Percentiles rank a stretch among this genome's conserved stretches.
phyloP scores from a whole-genome alignment of 148 eudicot genomes.

The Chenopodium formosanum region DNA sequence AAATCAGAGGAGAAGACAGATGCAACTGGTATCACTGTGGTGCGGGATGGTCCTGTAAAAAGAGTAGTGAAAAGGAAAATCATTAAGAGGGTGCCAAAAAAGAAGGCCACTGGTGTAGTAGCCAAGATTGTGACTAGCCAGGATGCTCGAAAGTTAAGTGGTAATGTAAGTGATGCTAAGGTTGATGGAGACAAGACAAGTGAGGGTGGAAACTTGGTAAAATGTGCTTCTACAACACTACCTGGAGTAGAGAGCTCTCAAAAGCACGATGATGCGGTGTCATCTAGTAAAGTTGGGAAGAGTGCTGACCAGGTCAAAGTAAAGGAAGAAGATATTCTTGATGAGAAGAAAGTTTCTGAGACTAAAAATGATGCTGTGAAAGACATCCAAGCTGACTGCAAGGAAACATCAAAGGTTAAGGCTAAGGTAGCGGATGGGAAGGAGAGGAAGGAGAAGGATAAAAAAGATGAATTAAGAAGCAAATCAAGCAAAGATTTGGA shows the following conservation, averaged over 20 bases:
- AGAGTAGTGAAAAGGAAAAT: conserved; percentile 66
- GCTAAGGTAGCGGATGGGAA: conserved; percentile 46
- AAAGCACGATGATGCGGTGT: conserved; percentile 30
- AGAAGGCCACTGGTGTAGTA: conserved; percentile 39
- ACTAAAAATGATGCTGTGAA: conserved; percentile 36
- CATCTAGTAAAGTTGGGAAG: conserved; percentile 37
- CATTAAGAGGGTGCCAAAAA: conserved; percentile 69
- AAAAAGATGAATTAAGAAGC: conserved; percentile 52
- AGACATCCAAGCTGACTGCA: conserved; percentile 34
- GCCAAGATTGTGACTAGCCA: conserved; percentile 40
- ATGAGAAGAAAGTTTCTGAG: conserved; percentile 35
- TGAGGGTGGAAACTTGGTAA: conserved; percentile 31
- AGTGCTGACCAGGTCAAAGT: conserved; percentile 33
- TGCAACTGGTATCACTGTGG: conserved; percentile 31
- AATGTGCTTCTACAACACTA: conserved; percentile 19
- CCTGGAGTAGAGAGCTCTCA: conserved; percentile 28
- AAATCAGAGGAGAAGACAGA: conserved; percentile 40
- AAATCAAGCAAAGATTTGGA: conserved; percentile 53
- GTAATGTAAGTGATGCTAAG: conserved; percentile 24
- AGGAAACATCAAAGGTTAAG: conserved; percentile 49
- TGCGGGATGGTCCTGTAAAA: conserved; percentile 44
- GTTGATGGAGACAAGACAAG: conserved; percentile 21
- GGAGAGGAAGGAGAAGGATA: conserved; percentile 58
- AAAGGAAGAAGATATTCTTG: conserved; percentile 39
- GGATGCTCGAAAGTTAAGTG: conserved; percentile 31